Conservation (phyloP, 225 moss, liverwort and hornwort genomes). For the Straminergon stramineum region DNA sequence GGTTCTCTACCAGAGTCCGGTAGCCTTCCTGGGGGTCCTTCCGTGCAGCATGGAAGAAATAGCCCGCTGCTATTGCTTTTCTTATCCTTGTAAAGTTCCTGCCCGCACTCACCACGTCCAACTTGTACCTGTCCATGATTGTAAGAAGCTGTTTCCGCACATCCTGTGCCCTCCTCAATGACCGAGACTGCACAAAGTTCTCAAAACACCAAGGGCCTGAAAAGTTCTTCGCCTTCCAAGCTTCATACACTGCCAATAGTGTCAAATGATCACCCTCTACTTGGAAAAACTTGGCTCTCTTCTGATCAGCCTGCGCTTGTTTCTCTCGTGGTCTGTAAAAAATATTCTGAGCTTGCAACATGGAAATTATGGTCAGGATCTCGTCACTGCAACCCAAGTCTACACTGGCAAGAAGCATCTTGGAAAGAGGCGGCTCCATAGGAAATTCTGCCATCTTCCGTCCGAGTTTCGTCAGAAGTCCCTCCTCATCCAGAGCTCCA, state of each 20-base stretch:
- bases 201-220: slow-evolving; percentile 98
- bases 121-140: slow-evolving; percentile 98
- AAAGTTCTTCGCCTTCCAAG: slow-evolving; percentile 99
- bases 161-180: slow-evolving; percentile 85
- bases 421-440: slow-evolving; percentile 83
- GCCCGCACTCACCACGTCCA: slow-evolving; percentile 97
- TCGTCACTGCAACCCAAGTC: slow-evolving; percentile 98
- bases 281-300: slow-evolving; percentile 94
- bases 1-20: slow-evolving; percentile 89
- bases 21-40: slow-evolving; percentile 99
- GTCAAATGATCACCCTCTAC: slow-evolving; percentile 98
- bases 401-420: slow-evolving; percentile 97
- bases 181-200: slow-evolving; percentile 96
- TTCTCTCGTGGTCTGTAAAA: slow-evolving; percentile 92
- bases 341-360: slow-evolving; percentile 93
- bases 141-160: slow-evolving; percentile 92
- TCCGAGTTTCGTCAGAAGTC: slow-evolving; percentile 85
- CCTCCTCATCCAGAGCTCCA: slow-evolving; percentile 93
- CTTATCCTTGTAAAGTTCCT: slow-evolving; percentile 92
- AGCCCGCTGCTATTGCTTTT: slow-evolving; percentile 96
- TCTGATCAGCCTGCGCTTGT: slow-evolving; percentile 98
- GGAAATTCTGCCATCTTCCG: slow-evolving; percentile 98
- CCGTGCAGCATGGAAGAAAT: slow-evolving; percentile 94
- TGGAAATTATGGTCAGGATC: slow-evolving; percentile 90
- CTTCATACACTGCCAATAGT: slow-evolving; percentile 85